Conservation (phyloP, 2,329 filamentous ascomycete species). For the Ceratocystis albifundus region DNA sequence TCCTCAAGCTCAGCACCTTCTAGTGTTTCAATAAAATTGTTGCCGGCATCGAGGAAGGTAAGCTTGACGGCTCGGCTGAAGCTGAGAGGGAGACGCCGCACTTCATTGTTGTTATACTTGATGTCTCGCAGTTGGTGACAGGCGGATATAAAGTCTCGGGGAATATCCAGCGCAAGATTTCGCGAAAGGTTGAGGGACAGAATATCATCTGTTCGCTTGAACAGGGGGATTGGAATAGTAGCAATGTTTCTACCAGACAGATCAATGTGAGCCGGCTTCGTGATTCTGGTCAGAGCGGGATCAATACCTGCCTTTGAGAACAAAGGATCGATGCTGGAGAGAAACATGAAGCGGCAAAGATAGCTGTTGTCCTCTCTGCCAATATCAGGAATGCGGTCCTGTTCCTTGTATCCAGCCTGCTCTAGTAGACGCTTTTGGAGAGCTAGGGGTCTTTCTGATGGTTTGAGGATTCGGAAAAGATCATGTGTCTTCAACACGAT, state of each 20-base stretch:
- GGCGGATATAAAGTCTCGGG: constrained; percentile 89
- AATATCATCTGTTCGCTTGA: constrained; percentile 83
- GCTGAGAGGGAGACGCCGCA: constrained; percentile 71
- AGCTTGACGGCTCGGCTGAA: constrained; percentile 68
- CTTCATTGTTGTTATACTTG: constrained; percentile 91
- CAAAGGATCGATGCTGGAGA: constrained; percentile 47
- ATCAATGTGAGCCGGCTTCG: constrained; percentile 91
- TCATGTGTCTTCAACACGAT: constrained; percentile 93
- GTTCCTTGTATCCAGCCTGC: constrained; percentile 80
- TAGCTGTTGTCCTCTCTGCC: constrained; percentile 97
- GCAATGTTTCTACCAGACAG: constrained; percentile 80
- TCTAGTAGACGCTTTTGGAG: constrained; percentile 87
- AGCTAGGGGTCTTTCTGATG: constrained; percentile 68
- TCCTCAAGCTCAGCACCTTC: constrained; percentile 72
- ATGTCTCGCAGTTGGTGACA: constrained; percentile 88
- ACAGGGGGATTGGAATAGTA: constrained; percentile 88
- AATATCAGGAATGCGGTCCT: constrained; percentile 81
- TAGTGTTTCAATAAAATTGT: constrained; percentile 79
- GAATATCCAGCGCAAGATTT: constrained; percentile 83
- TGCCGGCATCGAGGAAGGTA: constrained; percentile 86
- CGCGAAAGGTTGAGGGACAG: constrained; percentile 88
- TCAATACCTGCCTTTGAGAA: constrained; percentile 61
- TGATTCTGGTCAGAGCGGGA: constrained; percentile 65
- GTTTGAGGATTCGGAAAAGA: constrained; percentile 66
- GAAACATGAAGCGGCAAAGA: constrained; percentile 87